Base-by-base conservation (phyloP, 768 basidiomycete genomes). In the Clavulina sp. region DNA sequence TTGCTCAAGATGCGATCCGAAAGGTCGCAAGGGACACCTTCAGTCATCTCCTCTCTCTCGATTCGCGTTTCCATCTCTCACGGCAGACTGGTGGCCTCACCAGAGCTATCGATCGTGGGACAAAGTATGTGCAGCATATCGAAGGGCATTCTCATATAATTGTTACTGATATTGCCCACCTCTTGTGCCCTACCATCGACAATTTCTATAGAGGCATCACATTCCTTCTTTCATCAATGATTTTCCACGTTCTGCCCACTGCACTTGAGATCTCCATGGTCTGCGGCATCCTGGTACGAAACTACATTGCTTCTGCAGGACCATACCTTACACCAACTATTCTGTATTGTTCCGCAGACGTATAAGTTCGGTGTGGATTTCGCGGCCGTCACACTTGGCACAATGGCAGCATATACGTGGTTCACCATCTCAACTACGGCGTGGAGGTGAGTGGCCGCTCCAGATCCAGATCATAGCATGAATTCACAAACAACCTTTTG, bases 301-400 rank as follows among this genome's bases (percentile, higher is more conserved):
- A 13, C 9, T 33, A 16, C 31, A 38, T 38, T 38, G 23, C 18
- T 18, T 30, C n/a, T 49, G 13, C n/a, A n/a, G n/a, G n/a, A n/a
- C 24, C 28, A 53, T 34, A 28, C 2, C 31, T 5, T 24, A 38
- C n/a, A 28, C 34, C 9, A 28, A 19, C 28, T 21, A 32, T 1
- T 49, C 28, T 18, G 31, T 31, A 13, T 7, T 52, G 41, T 4
- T 26, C 6, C 21, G 33, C 52, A 95, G 91, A 92, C 88, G 1
- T 97, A 86, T 60, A 93, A 96, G 62, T 99, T 95, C 60, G 95
- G 95, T 5, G 89, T 84, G 82, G 82, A 95, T 62, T 99, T 92
- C 65, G 93, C 95, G 3, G 87, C 84, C 2, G 78, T 97, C 41
- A 96, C 92, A 0, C 72, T 77, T 1, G 64, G 75, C 1, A 86